phyloP scores from a whole-genome alignment of 352 stramenopile species.

The Pythium periplocum region DNA sequence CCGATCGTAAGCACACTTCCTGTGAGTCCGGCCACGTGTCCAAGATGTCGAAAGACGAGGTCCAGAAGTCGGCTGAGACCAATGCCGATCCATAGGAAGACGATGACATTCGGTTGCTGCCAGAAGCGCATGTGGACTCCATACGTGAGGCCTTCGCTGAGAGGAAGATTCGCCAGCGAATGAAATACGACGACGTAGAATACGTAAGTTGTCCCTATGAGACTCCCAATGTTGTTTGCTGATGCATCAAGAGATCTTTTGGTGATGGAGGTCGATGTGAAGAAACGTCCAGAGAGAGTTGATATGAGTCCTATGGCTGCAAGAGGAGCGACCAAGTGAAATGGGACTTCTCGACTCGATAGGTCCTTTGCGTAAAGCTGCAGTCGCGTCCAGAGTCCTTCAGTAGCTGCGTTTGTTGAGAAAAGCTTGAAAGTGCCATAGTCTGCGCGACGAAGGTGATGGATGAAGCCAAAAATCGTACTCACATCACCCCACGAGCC shows the following conservation, averaged over 20 bases:
- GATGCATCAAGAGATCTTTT: neutral
- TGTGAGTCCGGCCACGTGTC: neutral
- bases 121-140: conserved; percentile 94
- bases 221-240: conserved; percentile 5
- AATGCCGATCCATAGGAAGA: conserved; percentile 82
- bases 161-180: conserved; percentile 90
- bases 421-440: conserved; percentile 95
- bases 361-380: conserved; percentile 75
- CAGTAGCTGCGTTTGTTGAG: conserved; percentile 53
- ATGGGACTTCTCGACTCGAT: conserved; percentile 34
- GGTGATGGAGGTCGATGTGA: neutral
- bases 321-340: conserved; percentile 39
- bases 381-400: conserved; percentile 69
- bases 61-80: conserved; percentile 26
- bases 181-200: conserved; percentile 96
- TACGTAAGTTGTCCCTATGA: conserved; percentile 51
- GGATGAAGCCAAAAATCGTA: conserved; percentile 78
- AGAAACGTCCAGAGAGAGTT: conserved; percentile 18
- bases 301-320: conserved; percentile 14
- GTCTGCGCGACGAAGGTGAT: conserved; percentile 89
- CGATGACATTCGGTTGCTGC: conserved; percentile 92
- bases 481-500: conserved; percentile 93
- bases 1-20: neutral
- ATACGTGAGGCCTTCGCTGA: conserved; percentile 89
- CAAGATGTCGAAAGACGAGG: neutral